phyloP scores from a whole-genome alignment of 192 early-diverging fungal genomes.

The Rhizophagus clarus region DNA sequence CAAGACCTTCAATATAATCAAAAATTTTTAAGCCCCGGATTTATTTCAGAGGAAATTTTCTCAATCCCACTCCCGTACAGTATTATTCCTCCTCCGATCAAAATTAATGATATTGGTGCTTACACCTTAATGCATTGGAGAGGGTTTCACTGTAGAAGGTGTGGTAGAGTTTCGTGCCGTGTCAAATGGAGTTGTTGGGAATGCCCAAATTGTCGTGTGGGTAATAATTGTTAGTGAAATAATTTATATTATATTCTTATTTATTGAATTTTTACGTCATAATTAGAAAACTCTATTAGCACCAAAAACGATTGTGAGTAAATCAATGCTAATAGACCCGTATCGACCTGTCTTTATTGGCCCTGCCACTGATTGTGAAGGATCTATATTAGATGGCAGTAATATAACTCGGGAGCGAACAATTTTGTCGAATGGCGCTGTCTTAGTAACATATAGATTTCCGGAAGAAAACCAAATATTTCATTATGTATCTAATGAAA shows the following conservation, averaged over 20 bases:
- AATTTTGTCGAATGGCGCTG: no score
- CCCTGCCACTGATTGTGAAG: no score
- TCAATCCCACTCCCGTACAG: neutral
- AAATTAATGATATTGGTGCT: neutral
- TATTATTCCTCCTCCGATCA: neutral
- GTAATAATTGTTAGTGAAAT: neutral
- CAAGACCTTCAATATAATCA: neutral
- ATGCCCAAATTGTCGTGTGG: neutral
- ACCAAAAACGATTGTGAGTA: no score
- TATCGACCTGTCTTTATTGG: no score
- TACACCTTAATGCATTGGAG: neutral
- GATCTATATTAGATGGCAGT: no score
- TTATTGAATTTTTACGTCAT: neutral
- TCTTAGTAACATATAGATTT: no score
- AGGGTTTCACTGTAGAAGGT: neutral
- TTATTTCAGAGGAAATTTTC: neutral
- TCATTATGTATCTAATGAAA: no score
- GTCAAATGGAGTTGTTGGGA: neutral
- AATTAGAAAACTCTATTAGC: no score
- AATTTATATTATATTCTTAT: neutral
- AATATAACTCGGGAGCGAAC: no score
- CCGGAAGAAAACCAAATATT: no score
- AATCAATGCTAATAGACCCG: no score
- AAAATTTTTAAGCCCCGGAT: neutral
- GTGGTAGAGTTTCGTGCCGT: neutral